Evolutionary conservation across 2,329 filamentous ascomycete genomes (phyloP).

Genomic region (Alternaria viburni): DNA sequence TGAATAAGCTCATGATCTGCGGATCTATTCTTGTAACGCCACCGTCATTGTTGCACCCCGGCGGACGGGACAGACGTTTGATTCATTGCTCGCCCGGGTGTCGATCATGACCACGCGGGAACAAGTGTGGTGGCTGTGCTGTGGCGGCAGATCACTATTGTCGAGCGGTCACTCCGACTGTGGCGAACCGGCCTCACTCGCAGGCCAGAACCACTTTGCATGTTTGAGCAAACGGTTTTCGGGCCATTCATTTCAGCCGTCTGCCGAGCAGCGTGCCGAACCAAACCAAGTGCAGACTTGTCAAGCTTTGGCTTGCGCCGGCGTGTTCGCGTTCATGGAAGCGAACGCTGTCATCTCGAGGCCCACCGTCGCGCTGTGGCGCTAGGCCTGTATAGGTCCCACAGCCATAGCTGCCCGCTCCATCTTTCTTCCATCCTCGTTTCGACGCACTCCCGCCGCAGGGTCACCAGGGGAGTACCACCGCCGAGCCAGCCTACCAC

Average conservation of each 20-base stretch:
- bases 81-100: constrained; percentile 2
- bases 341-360: constrained; percentile 16
- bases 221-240: constrained; percentile 20
- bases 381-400: constrained; percentile 24
- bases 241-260: constrained; percentile 12
- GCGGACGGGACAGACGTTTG: constrained; percentile 12
- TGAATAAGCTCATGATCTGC: background rate
- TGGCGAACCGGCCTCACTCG: constrained; percentile 31
- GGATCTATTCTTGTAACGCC: constrained; percentile 6
- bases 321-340: constrained; percentile 6
- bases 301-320: constrained; percentile 14
- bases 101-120: constrained; percentile 20
- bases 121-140: constrained; percentile 29
- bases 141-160: constrained; percentile 27
- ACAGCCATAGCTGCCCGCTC: constrained; percentile 13
- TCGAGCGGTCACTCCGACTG: constrained; percentile 32
- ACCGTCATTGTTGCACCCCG: constrained; percentile 9
- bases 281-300: constrained; percentile 9
- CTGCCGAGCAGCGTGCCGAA: constrained; percentile 19
- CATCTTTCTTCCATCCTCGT: constrained; percentile 12
- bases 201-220: constrained; percentile 7
- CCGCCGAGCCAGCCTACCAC: constrained; percentile 5
- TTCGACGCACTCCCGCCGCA: constrained; percentile 15
- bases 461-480: constrained; percentile 10
- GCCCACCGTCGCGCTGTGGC: constrained; percentile 21